phyloP scores from a whole-genome alignment of 805 yeast species.

The Metschnikowia peoriensis region DNA sequence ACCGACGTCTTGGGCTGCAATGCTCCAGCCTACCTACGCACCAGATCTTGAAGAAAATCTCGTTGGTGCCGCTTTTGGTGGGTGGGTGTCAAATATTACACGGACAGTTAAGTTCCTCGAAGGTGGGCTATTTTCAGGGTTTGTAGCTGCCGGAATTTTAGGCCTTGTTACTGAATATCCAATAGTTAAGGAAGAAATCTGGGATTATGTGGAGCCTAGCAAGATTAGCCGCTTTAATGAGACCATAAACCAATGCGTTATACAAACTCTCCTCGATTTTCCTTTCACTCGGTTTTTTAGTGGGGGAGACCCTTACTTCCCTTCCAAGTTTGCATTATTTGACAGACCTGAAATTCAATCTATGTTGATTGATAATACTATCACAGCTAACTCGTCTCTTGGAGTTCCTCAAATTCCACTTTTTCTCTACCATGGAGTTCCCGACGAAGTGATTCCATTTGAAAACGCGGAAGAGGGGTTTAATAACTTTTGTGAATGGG shows the following conservation, averaged over 20 bases:
- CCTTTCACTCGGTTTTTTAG: slow-evolving; percentile 8
- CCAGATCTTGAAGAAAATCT: slow-evolving; percentile 25
- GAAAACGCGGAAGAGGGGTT: slow-evolving; percentile 20
- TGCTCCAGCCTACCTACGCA: slow-evolving; percentile 36
- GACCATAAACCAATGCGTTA: slow-evolving; percentile 7
- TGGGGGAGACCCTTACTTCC: slow-evolving; percentile 8
- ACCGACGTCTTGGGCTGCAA: slow-evolving; percentile 40
- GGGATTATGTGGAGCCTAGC: neutral
- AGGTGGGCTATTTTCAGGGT: slow-evolving; percentile 29
- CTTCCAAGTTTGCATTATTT: slow-evolving; percentile 7
- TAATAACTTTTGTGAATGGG: slow-evolving; percentile 29
- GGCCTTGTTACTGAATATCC: slow-evolving; percentile 37
- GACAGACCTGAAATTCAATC: slow-evolving; percentile 2
- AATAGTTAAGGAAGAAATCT: slow-evolving; percentile 9
- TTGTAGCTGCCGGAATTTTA: slow-evolving; percentile 27
- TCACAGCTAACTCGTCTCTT: neutral
- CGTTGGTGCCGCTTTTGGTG: slow-evolving; percentile 37
- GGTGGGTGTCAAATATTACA: slow-evolving; percentile 34
- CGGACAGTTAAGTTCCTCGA: slow-evolving; percentile 24
- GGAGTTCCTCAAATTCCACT: slow-evolving; percentile 25
- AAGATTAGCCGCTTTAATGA: neutral
- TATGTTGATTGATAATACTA: slow-evolving; percentile 4
- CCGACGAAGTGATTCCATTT: slow-evolving; percentile 25
- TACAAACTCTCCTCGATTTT: slow-evolving; percentile 1
- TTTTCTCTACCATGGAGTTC: slow-evolving; percentile 23